Conservation (phyloP, 768 basidiomycete species). For the Gautieria morchelliformis region DNA sequence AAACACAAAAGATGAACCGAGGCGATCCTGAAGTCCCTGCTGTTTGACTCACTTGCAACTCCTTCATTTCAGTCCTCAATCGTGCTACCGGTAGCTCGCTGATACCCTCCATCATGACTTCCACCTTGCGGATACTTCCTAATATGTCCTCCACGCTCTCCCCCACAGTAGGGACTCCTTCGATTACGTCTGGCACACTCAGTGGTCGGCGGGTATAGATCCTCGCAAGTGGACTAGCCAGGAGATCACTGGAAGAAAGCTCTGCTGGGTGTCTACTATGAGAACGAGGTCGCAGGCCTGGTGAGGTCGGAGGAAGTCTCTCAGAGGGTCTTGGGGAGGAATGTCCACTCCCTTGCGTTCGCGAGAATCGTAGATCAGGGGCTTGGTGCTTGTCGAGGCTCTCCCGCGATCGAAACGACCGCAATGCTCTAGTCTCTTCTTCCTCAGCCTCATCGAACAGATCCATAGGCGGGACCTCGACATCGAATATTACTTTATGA, state of each 20-base stretch:
- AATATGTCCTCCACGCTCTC: conserved; percentile 28
- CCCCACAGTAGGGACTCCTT: conserved; percentile 6
- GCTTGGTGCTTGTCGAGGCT: background rate
- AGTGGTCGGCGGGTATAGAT: conserved; percentile 13
- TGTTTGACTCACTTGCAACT: conserved; percentile 49
- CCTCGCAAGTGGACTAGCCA: conserved; percentile 19
- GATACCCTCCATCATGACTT: conserved; percentile 54
- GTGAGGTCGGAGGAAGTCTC: conserved; percentile 15
- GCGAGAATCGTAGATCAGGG: background rate
- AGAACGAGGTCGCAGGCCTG: background rate
- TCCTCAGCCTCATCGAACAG: conserved; percentile 40
- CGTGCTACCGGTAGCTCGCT: conserved; percentile 52
- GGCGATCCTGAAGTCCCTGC: conserved; percentile 1
- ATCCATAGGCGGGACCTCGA: conserved; percentile 41
- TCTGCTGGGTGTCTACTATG: background rate
- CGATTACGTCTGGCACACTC: conserved; percentile 5
- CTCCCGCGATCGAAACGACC: conserved; percentile 16
- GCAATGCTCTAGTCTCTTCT: conserved; percentile 21
- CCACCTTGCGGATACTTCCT: conserved; percentile 42
- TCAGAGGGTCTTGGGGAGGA: background rate
- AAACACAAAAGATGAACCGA: background rate
- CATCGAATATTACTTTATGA: conserved; percentile 73
- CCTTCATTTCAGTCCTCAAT: conserved; percentile 75
- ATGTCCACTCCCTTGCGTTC: background rate
- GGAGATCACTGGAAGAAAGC: conserved; percentile 16